Percentiles rank a stretch among this genome's conserved stretches.
phyloP scores from a whole-genome alignment of 2,329 filamentous ascomycete genomes.

The Cadophora sp. region DNA sequence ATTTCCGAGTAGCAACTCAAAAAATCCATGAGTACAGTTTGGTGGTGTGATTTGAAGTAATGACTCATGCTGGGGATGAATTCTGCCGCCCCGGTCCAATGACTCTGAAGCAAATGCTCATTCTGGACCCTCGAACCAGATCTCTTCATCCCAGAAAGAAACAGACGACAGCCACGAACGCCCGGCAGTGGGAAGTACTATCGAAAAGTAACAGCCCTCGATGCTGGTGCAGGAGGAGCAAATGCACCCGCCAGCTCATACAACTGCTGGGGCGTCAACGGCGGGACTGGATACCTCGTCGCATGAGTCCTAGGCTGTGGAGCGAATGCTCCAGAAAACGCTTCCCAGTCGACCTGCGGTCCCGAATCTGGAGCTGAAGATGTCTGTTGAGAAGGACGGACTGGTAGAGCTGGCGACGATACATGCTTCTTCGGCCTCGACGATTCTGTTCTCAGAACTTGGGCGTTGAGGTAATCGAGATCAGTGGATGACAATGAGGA shows the following conservation, averaged over 20 bases:
- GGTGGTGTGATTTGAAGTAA: too few species aligned
- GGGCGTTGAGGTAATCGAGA: conserved; percentile 9
- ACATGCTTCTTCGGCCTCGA: background rate
- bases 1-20: too few species aligned
- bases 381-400: background rate
- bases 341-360: conserved; percentile 3
- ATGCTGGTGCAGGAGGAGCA: background rate
- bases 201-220: background rate
- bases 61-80: too few species aligned
- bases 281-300: background rate
- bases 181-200: too few species aligned
- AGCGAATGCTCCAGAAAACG: conserved; percentile 9
- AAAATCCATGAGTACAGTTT: too few species aligned
- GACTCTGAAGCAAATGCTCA: too few species aligned
- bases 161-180: too few species aligned
- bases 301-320: background rate
- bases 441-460: background rate
- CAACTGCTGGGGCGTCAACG: conserved; percentile 2
- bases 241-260: background rate
- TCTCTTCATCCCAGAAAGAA: background rate
- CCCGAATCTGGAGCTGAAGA: background rate
- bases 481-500: conserved; percentile 4
- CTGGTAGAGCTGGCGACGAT: background rate
- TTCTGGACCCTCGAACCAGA: too few species aligned
- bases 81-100: too few species aligned